Evolutionary conservation across 2,329 filamentous ascomycete genomes (phyloP), one percentile per base, ranked within the genome.

Genomic region (Aspergillus awamori): DNA sequence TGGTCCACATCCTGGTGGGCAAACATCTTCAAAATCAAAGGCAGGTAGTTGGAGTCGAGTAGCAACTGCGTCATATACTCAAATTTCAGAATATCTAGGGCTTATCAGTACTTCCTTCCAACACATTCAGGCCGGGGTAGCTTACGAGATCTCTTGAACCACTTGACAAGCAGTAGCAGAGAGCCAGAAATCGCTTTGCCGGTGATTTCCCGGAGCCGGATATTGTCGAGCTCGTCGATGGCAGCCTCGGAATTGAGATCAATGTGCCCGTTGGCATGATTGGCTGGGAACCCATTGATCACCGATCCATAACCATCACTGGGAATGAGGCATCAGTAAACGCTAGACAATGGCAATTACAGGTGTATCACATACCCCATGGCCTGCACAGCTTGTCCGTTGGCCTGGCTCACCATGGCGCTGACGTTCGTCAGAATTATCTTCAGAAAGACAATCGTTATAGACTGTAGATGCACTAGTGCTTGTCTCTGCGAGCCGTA

Each of bases 21-120:
- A 75, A 97, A 93, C 53, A 97, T 86, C 79, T 98, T 98, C 33
- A 99, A 81, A 24, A 97, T 90, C 30, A 99, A 82, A 0, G 94
- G 94, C 6, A 99, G 84, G 74, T 97, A 99, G 75, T 97, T 98
- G 4, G 92, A 95, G 76, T 99, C 95, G 28, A 99, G 84, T 10
- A 99, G 81, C 2, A 99, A 84, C 72, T 99, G 95, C 0, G 93
- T 94, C 71, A 99, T 81, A 71, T 97, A 98, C 77, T 99, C 95
- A 68, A 95, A 97, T 74, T 97, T 97, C 66, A 99, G 81, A 28
- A 98, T 86, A 74, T 99, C 92, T 96, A 52, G 5, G 4, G 48
- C 4, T 20, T 13, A 51, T 70, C 59, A 73, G 63, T 66, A 41
- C 22, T 0, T 26, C 15, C 1, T 26, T 28, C 17, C 8, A 45